A percentile compares a stretch with the other conserved stretches of the same genome.
Conservation (phyloP, 1,284 basidiomycete species). For the Afroboletus lepidellus region DNA sequence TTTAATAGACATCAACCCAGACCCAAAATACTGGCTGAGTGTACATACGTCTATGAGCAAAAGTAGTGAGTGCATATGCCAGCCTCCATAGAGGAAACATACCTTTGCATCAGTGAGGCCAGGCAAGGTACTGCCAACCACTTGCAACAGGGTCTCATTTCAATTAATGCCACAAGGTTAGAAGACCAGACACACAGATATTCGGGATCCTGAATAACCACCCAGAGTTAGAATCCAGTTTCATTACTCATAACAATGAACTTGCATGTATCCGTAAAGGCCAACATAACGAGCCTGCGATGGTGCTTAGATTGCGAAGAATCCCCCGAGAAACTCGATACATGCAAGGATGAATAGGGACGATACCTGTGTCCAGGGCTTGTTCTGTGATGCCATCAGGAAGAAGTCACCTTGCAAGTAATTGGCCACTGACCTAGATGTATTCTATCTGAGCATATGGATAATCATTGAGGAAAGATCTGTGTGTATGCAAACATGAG, state of each 20-base stretch:
- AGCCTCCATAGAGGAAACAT: background rate
- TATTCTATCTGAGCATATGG: background rate
- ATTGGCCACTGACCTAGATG: background rate
- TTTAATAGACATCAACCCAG: background rate
- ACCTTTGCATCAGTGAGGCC: background rate
- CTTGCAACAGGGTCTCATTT: background rate
- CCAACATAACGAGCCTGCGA: background rate
- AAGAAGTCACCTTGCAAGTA: background rate
- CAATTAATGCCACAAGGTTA: background rate
- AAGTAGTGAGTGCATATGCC: background rate
- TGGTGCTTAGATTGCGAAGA: no score
- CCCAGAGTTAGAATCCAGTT: background rate
- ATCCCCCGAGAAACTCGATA: background rate
- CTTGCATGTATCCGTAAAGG: background rate
- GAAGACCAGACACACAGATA: background rate
- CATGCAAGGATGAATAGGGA: background rate
- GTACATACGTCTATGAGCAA: background rate
- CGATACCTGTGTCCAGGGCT: background rate
- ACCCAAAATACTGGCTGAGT: background rate
- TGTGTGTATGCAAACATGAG: no score
- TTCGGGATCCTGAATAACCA: background rate
- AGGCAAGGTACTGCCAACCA: background rate
- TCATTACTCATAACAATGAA: background rate
- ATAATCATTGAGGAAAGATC: background rate
- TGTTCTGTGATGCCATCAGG: background rate